Conservation (phyloP, 257 asterid genomes). For the Solanum peruvianum region DNA sequence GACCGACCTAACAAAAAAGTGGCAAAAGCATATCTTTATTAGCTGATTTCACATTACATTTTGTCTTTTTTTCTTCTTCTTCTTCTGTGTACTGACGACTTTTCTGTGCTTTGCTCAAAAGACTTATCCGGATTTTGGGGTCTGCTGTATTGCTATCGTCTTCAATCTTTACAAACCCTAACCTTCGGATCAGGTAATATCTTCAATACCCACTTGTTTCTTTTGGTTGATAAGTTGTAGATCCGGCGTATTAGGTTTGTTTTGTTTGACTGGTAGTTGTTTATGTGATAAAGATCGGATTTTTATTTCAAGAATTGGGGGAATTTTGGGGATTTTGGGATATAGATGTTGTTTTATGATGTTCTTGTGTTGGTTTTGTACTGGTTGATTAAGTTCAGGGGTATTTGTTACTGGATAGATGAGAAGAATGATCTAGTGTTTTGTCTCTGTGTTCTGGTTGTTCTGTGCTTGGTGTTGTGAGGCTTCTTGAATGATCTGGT, state of each 20-base stretch:
- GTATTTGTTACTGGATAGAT: not conserved
- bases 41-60: not conserved
- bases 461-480: not conserved
- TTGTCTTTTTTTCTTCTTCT: not conserved
- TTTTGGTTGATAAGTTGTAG: not conserved
- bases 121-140: constrained; percentile 30
- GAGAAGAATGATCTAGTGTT: not conserved
- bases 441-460: not conserved
- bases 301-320: not conserved
- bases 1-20: not conserved
- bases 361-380: not conserved
- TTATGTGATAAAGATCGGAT: not conserved
- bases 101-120: not conserved
- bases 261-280: not conserved
- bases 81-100: constrained; percentile 1
- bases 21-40: not conserved
- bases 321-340: not conserved
- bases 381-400: not conserved
- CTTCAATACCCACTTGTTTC: not conserved
- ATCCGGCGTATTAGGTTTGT: not conserved
- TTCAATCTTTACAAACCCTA: constrained; percentile 13
- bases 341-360: not conserved
- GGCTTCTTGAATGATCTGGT: not conserved
- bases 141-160: not conserved
- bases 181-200: constrained; percentile 22